These are phyloP conservation scores for Botrytis cinerea DNA, from an alignment of 2,329 filamentous ascomycete species.

Conservation along the genomic window DNA sequence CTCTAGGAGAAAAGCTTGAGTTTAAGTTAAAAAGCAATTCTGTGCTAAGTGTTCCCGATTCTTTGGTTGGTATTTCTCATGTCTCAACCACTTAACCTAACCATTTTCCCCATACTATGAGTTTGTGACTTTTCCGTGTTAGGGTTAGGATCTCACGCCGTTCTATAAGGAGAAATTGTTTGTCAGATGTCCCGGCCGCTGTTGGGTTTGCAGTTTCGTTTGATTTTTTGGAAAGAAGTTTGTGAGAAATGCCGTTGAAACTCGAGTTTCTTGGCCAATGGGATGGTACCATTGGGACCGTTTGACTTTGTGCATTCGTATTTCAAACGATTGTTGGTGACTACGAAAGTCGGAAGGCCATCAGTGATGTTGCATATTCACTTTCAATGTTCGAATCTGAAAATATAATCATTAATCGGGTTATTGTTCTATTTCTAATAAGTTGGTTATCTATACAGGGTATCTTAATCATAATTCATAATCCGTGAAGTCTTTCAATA, in stretches of 20 bases:
- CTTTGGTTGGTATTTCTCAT: not conserved
- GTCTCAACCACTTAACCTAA: not conserved
- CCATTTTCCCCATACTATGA: not conserved
- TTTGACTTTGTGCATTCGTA: not conserved
- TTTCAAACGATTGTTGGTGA: not conserved
- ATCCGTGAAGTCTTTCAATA: not conserved
- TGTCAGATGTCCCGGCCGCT: not conserved
- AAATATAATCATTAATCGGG: not conserved
- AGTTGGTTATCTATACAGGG: slow-evolving; percentile 17
- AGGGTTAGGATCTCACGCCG: too few species aligned
- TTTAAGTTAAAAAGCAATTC: not conserved
- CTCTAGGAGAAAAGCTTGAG: not conserved
- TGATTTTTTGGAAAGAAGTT: not conserved
- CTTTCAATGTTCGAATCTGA: not conserved
- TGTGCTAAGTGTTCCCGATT: not conserved
- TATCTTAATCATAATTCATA: slow-evolving; percentile 13
- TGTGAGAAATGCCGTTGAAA: not conserved
- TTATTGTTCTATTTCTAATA: not conserved
- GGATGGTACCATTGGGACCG: not conserved
- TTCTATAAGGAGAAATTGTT: not conserved
- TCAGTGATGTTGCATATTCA: not conserved
- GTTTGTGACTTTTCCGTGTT: not conserved
- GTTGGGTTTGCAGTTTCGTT: not conserved
- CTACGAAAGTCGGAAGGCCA: not conserved
- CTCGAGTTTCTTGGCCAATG: not conserved